Base-by-base conservation (phyloP, 148 eudicot genomes). In the Silene conica region DNA sequence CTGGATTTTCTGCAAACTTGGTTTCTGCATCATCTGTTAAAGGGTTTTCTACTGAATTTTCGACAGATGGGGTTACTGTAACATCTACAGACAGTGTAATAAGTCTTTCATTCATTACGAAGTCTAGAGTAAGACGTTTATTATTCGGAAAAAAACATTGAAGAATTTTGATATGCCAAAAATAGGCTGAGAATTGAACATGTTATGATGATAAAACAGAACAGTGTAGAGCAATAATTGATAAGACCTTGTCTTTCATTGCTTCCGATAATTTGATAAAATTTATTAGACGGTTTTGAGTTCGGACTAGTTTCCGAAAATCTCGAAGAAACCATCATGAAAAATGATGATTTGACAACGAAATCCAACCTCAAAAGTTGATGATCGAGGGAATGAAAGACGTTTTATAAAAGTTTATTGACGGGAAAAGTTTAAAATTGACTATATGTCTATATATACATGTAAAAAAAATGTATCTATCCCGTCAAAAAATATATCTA, bases 111-210 rank as follows among this genome's bases (percentile, higher is more conserved):
- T 50, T 21, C 0, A 34, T 69, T 21, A 20, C 34, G 15, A 48
- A 59, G 25, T 21, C 20, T 4, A 22, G 20, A 50, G 38, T 69
- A 1, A 16, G 3, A 48, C 9, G 48, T 48, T 18, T 45, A 25
- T 13, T 43, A 16, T 22, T 21, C 0, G 9, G 72, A 8, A 69
- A 69, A n/a, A 69, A 69, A 69, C 54, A 69, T 22, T 12, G 72
- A 69, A 5, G 72, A 69, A 50, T 22, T 22, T 12, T 20, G 38
- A 50, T 21, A 69, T n/a, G 31, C 72, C 19, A 69, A 48, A 50
- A 69, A 69, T n/a, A 69, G 12, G 38, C 72, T 69, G 12, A 69
- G 19, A 69, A 23, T 20, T 21, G 58, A 48, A 15, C 57, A 69
- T n/a, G 70, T 67, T 67, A 20, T 48, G 11, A 69, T 21, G 38